Conservation (phyloP, 2,329 filamentous ascomycete genomes). For the Trichoderma koningii region DNA sequence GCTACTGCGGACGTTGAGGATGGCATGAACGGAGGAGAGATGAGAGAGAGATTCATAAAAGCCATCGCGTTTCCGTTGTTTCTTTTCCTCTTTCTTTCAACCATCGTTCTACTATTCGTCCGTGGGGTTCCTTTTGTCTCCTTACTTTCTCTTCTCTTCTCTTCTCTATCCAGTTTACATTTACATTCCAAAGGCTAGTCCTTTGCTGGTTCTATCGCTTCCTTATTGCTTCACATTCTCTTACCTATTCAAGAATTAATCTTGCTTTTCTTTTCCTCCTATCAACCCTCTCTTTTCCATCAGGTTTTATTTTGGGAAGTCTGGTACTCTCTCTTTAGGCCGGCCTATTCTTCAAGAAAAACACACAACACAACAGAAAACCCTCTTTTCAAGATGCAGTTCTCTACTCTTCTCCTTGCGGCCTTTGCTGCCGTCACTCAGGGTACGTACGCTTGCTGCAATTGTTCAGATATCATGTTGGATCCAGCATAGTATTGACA, state of each 20-base stretch:
- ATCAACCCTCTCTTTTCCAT: constrained; percentile 29
- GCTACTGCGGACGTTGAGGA: constrained; percentile 2
- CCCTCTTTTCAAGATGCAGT: constrained; percentile 52
- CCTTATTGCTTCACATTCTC: constrained; percentile 20
- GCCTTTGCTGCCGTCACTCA: constrained; percentile 52
- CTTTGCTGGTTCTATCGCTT: constrained; percentile 39
- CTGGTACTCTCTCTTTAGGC: constrained; percentile 29
- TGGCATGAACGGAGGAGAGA: constrained; percentile 16
- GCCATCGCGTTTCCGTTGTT: constrained; percentile 34
- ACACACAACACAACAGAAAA: constrained; percentile 1
- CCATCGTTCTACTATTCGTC: constrained; percentile 34
- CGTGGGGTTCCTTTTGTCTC: constrained; percentile 35
- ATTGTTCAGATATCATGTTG: not conserved
- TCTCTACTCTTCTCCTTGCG: constrained; percentile 50
- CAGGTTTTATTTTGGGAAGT: constrained; percentile 28
- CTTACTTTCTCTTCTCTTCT: constrained; percentile 34
- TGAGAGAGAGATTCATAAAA: constrained; percentile 22
- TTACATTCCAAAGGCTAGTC: constrained; percentile 36
- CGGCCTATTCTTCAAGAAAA: constrained; percentile 30
- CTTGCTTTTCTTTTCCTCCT: constrained; percentile 33
- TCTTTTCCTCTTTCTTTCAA: constrained; percentile 31
- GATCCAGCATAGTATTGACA: not conserved
- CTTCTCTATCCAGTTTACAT: constrained; percentile 34
- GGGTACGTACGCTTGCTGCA: constrained; percentile 40
- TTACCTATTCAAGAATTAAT: constrained; percentile 21